Evolutionary conservation across 306 rosid genomes (phyloP).

Genomic region (Heteromeles arbutifolia): DNA sequence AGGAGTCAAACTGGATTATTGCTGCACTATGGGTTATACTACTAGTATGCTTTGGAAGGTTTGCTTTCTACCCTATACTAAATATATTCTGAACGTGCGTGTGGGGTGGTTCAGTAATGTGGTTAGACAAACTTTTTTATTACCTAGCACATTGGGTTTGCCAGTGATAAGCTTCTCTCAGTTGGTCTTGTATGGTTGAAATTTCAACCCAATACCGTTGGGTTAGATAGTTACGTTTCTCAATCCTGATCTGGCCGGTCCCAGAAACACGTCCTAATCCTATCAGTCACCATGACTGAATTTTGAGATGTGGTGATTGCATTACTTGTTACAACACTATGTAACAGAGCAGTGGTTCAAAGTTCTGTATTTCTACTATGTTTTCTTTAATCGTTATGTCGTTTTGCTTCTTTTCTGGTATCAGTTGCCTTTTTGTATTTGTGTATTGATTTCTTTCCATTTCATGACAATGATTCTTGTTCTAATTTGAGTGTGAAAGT

Average conservation of each 20-base stretch:
- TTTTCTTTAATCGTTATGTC: not conserved
- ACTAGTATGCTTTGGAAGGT: constrained; percentile 73
- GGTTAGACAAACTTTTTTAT: no score
- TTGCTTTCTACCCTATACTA: not conserved
- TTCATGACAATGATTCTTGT: not conserved
- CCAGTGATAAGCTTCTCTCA: not conserved
- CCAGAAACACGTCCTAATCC: not conserved
- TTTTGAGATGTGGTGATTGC: not conserved
- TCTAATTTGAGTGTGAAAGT: constrained; percentile 1
- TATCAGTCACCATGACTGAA: no score
- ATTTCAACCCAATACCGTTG: not conserved
- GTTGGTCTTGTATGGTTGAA: not conserved
- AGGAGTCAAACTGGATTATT: constrained; percentile 62
- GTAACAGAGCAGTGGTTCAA: not conserved
- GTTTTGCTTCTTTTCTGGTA: not conserved
- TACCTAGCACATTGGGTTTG: no score
- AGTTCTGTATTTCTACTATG: not conserved
- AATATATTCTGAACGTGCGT: not conserved
- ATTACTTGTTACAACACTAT: not conserved
- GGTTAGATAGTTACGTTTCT: not conserved
- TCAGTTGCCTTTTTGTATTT: not conserved
- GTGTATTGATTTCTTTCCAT: not conserved
- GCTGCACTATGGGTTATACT: constrained; percentile 58
- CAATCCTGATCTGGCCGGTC: not conserved
- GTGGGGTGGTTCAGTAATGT: not conserved